Conservation (phyloP, 2,329 filamentous ascomycete genomes). For the Calonectria honghensis region DNA sequence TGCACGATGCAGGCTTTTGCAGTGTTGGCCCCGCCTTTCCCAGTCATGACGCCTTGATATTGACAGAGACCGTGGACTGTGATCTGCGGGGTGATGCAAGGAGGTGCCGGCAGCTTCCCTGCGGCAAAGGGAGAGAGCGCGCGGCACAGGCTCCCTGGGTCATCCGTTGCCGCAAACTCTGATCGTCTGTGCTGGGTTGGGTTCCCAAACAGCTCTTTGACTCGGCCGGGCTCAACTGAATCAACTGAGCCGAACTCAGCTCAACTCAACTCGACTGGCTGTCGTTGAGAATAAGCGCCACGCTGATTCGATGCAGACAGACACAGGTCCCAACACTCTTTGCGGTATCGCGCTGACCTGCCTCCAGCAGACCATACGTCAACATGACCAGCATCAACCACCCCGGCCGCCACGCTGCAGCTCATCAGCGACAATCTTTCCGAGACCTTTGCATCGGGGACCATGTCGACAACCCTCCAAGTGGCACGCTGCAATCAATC, state of each 20-base stretch:
- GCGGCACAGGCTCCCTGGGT: not conserved
- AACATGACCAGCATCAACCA: conserved; percentile 22
- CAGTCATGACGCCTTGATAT: conserved; percentile 32
- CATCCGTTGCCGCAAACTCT: conserved; percentile 14
- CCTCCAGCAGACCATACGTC: conserved; percentile 28
- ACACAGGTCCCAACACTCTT: conserved; percentile 20
- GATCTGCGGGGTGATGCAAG: conserved; percentile 28
- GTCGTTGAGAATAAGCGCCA: conserved; percentile 24
- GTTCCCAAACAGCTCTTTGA: conserved; percentile 9
- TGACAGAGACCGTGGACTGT: conserved; percentile 2
- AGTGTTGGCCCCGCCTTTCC: conserved; percentile 29
- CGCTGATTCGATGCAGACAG: conserved; percentile 5
- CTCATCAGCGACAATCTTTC: conserved; percentile 35
- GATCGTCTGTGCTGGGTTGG: conserved; percentile 20
- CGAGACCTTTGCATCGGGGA: conserved; percentile 16
- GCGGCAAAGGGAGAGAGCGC: conserved; percentile 9
- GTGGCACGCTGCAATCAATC: not conserved
- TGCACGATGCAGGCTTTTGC: conserved; percentile 26
- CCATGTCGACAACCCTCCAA: not conserved
- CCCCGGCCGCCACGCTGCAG: conserved; percentile 39
- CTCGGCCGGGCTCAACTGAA: not conserved
- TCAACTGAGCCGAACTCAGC: too few species aligned
- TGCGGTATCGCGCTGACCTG: conserved; percentile 10
- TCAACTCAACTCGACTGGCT: not conserved
- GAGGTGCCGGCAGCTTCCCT: conserved; percentile 21